Evolutionary conservation across 2,329 filamentous ascomycete species (phyloP), one percentile per base, ranked within the genome.

Genomic region (Xenoacremonium recifei): DNA sequence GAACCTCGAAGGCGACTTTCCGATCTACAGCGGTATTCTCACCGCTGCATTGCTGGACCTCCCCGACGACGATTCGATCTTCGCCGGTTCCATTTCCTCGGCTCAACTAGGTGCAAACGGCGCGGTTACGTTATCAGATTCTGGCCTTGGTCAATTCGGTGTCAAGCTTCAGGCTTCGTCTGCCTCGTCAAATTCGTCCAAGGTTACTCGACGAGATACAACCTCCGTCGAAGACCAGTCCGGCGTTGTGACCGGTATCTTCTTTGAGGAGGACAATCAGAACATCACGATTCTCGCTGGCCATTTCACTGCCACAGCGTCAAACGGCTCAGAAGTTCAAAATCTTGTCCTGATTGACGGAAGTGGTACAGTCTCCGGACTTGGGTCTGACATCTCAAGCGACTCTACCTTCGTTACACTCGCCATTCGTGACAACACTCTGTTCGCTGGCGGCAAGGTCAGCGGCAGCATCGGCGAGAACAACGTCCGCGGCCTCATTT

Each of bases 211-310:
- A 51, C 74, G 80, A 6, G 72, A 72, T 33, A 61, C 66, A 2
- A 42, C 67, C 5, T 52, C 63, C 7, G 63, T 66, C 30, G 63
- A 59, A 35, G 64, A 66, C n/a, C 66, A 78, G 7, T 76, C 76
- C 3, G 89, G 89, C 21, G 83, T 95, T n/a, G 74, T 85, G 17
- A 81, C 87, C 6, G 93, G 89, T 21, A 69, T 83, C 3, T 96
- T 95, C 60, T 89, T 95, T 63, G 79, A 77, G 29, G 73, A 76
- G 13, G 79, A 81, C 48, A 73, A 71, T 44, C 77, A 80, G 49
- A 96, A 96, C 64, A 75, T 95, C 42, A 97, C 93, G 1, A 79
- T 97, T 29, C 74, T 97, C 20, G 93, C 84, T 36, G 93, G 93
- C 2, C 89, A 90, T 56, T 99, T 99, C 62, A 79, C 79, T 6